Conservation (phyloP, 441 rosid species). For the Euphorbia corollata region DNA sequence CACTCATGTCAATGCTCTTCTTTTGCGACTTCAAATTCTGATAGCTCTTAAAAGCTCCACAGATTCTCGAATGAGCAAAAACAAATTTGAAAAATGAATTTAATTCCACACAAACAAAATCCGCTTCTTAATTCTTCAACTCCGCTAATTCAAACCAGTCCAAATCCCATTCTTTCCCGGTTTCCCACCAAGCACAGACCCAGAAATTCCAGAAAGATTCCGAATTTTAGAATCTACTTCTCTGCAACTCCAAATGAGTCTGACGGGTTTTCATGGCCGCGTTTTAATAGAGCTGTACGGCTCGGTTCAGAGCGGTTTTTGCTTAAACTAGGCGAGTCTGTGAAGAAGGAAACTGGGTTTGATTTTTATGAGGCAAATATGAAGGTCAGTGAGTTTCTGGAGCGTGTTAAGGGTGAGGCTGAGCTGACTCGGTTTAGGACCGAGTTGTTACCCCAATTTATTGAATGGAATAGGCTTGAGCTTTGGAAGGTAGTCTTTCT, state of each 20-base stretch:
- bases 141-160: constrained; percentile 15
- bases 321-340: constrained; percentile 49
- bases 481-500: constrained; percentile 66
- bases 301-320: constrained; percentile 49
- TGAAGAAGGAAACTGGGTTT: constrained; percentile 66
- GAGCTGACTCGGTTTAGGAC: constrained; percentile 42
- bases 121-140: constrained; percentile 38
- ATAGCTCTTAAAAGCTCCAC: neutral
- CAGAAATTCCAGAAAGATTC: constrained; percentile 25
- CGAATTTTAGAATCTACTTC: constrained; percentile 33
- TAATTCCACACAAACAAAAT: constrained; percentile 28
- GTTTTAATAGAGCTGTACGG: constrained; percentile 37
- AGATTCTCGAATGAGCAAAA: neutral
- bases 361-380: constrained; percentile 41
- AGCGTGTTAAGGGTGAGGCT: constrained; percentile 34
- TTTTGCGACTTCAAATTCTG: neutral
- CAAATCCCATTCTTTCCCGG: constrained; percentile 25
- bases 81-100: constrained; percentile 19
- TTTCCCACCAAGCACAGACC: constrained; percentile 29
- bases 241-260: constrained; percentile 42
- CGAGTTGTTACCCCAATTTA: constrained; percentile 46
- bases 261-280: constrained; percentile 55
- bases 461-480: constrained; percentile 74
- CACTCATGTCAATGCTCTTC: neutral
- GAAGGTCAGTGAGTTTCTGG: constrained; percentile 37